Evolutionary conservation across 148 eudicot species (phyloP), one percentile per base, ranked within the genome.

Genomic region (Silene conica): DNA sequence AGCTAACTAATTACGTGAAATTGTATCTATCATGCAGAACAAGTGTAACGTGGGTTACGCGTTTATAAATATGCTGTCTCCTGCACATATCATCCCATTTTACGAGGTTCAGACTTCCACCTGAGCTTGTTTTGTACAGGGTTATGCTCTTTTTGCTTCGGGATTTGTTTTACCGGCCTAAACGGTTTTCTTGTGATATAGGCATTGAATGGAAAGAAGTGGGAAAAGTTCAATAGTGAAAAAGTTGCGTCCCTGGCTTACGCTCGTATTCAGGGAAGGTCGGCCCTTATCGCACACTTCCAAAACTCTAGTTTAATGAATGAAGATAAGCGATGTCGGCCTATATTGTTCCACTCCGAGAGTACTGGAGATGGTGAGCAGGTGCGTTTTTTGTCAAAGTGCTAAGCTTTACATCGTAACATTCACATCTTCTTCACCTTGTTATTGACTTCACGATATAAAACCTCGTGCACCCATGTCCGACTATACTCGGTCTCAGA

Each of bases 41-140:
- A 94, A 91, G 77, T 94, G 98, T 88, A 94, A 94, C 74, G 97
- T 94, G 54, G 98, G 98, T 60, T 94, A 94, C 75, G 98, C 98
- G 20, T 94, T 94, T 74, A 94, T 94, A 79, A 94, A 94, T 78
- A 94, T 94, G 98, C 46, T 85, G 73, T 87, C 93, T 63, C 98
- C 98, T 68, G 73, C 84, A 11, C 89, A 89, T 64, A 89, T 94
- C 21, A 82, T 91, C 63, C 90, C 91, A 11, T 94, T 94, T 67
- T 91, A 86, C 57, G 72, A 89, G 97, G 98, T 94, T 76, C 60
- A 18, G 64, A 25, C 69, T 76, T 34, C n/a, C 67, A 4, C 26
- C 60, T 66, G 6, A 76, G 14, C 12, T 38, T 21, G 34, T 56
- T 76, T 62, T 9, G 52, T 56, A 13, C 21, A 14, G n/a, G n/a